Percentiles rank a stretch among this genome's conserved stretches.
phyloP scores from a whole-genome alignment of 768 basidiomycete species.

The Hypholoma fasciculare region DNA sequence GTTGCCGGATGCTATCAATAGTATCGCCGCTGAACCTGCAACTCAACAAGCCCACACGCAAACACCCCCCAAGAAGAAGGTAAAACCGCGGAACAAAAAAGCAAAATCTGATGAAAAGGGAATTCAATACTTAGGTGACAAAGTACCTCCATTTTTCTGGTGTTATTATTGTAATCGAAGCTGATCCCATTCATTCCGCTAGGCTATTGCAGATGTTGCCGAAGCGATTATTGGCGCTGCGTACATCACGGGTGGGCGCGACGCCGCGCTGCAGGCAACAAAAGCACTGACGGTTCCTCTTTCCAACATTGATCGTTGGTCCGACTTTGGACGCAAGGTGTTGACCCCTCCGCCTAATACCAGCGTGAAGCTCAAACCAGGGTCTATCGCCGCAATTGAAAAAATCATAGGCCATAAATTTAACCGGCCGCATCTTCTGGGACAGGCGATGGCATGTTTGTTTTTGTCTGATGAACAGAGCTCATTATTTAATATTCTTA shows the following conservation, averaged over 20 bases:
- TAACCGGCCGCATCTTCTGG: slow-evolving; percentile 59
- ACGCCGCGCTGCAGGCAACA: slow-evolving; percentile 60
- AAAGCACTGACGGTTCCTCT: slow-evolving; percentile 69
- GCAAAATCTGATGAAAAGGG: slow-evolving; percentile 28
- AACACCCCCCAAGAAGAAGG: slow-evolving; percentile 23
- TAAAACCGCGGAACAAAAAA: slow-evolving; percentile 38
- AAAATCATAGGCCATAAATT: slow-evolving; percentile 64
- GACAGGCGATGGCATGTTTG: slow-evolving; percentile 66
- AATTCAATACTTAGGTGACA: slow-evolving; percentile 68
- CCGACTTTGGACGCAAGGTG: slow-evolving; percentile 62
- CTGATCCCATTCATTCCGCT: slow-evolving; percentile 1
- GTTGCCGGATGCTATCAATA: not conserved
- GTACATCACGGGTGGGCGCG: slow-evolving; percentile 71
- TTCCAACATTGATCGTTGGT: slow-evolving; percentile 65
- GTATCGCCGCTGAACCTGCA: not conserved
- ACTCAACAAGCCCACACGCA: not conserved
- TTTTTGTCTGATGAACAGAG: not conserved
- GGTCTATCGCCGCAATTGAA: slow-evolving; percentile 58
- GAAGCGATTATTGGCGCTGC: slow-evolving; percentile 87
- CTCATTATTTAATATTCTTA: slow-evolving; percentile 14
- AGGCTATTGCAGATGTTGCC: slow-evolving; percentile 83
- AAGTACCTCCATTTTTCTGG: slow-evolving; percentile 29
- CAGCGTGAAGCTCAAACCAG: slow-evolving; percentile 44
- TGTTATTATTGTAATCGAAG: not conserved
- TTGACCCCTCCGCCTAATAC: slow-evolving; percentile 43